Evolutionary conservation across 768 basidiomycete genomes (phyloP), one percentile per base, ranked within the genome.

Genomic region (Serendipita sp.): DNA sequence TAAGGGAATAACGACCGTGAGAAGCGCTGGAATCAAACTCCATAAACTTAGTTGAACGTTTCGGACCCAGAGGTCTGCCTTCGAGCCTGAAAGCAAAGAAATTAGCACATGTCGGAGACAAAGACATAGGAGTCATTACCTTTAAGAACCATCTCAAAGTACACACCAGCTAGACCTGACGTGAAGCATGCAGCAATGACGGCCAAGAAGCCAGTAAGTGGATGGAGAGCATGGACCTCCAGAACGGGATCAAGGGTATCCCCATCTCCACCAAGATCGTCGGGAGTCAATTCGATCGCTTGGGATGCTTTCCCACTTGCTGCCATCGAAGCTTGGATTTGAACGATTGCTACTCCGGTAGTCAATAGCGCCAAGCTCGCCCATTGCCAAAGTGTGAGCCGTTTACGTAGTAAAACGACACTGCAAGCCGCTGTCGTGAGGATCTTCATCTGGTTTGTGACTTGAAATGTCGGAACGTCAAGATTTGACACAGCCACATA

Each of bases 61-160:
- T 71, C 95, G 88, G 65, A 95, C 85, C 95, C 95, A 97, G 10
- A 98, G 79, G 75, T 96, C 91, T 2, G 85, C 81, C 69, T 85
- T 85, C 2, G 89, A 88, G 69, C 87, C 56, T 60, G 35, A 52
- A 10, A 32, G 48, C 18, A 32, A 32, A 32, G 56, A 34, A 10
- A 34, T 60, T 10, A 60, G n/a, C 8, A 10, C 10, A 4, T 28
- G 3, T 1, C n/a, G 56, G 16, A n/a, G 36, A 10, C 48, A 52
- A 3, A 23, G 5, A 1, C 10, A 2, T 38, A 60, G 8, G 2
- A 10, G 4, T 11, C n/a, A 10, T 10, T 4, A 60, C 56, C 86
- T 77, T 95, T 98, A 68, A 94, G 78, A 41, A 93, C 92, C 88
- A 95, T 93, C 76, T 98, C 95, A 69, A 98, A 98, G 76, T 98